These are phyloP conservation scores for Cladophialophora exuberans DNA, from an alignment of 2,329 filamentous ascomycete genomes.

Conservation along the genomic window DNA sequence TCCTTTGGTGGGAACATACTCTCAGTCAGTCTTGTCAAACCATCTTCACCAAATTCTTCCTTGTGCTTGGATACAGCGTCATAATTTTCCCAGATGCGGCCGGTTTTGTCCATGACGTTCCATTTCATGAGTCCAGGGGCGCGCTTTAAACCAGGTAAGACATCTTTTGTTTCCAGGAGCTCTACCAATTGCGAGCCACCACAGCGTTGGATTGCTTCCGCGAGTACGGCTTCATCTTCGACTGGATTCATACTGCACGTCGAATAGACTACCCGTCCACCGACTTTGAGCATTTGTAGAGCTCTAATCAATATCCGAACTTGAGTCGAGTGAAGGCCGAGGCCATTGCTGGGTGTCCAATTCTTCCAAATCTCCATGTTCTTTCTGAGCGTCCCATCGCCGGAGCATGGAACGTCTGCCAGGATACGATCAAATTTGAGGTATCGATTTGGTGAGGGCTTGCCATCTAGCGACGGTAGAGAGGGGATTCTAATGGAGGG, in stretches of 20 bases:
- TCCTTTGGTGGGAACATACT: slow-evolving; percentile 79
- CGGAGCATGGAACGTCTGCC: slow-evolving; percentile 95
- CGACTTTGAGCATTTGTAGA: slow-evolving; percentile 93
- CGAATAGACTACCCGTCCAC: slow-evolving; percentile 93
- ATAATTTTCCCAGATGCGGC: slow-evolving; percentile 79
- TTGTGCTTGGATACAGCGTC: slow-evolving; percentile 73
- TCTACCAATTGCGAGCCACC: slow-evolving; percentile 80
- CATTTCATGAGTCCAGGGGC: slow-evolving; percentile 76
- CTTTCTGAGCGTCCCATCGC: slow-evolving; percentile 91
- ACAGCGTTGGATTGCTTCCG: slow-evolving; percentile 85
- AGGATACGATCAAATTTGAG: slow-evolving; percentile 97
- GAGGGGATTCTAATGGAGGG: slow-evolving; percentile 85
- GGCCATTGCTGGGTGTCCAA: slow-evolving; percentile 84
- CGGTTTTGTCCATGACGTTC: slow-evolving; percentile 88
- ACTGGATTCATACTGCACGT: slow-evolving; percentile 99
- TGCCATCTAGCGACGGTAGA: slow-evolving; percentile 56
- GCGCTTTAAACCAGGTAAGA: slow-evolving; percentile 76
- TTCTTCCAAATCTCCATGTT: slow-evolving; percentile 94
- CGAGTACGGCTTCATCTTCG: slow-evolving; percentile 92
- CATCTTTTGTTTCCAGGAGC: slow-evolving; percentile 79
- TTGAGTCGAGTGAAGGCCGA: slow-evolving; percentile 86
- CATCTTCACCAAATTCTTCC: slow-evolving; percentile 58
- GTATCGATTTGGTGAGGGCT: slow-evolving; percentile 65
- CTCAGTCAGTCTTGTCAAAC: slow-evolving; percentile 71
- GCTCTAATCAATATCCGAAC: slow-evolving; percentile 87